Evolutionary conservation across 2,329 filamentous ascomycete species (phyloP), one percentile per base, ranked within the genome.

Genomic region (Aphanocladium album): DNA sequence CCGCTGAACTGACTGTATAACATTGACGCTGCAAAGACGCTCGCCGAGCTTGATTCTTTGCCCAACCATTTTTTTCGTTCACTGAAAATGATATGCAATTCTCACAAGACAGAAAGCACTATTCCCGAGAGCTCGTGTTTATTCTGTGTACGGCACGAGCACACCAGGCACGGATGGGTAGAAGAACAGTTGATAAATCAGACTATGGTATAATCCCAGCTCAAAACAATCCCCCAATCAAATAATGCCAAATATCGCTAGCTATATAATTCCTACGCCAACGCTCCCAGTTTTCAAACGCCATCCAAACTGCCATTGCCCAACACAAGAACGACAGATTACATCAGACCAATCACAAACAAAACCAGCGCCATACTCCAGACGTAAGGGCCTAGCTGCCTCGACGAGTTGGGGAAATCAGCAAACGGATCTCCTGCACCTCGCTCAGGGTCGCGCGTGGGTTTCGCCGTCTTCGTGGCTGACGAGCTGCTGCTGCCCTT

Each of bases 351-450:
- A 43, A 25, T 45, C 5, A 45, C 47, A 45, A 57, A 14, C 17
- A 59, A 30, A 45, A 45, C 23, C 12, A 41, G 2, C 1, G 52
- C 5, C 1, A 52, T 0, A 35, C 25, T 19, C 37, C n/a, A 51
- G 5, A 52, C n/a, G 19, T 14, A 52, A 0, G 23, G 27, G 2
- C 35, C 47, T 19, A 41, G 5, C 14, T 25, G 21, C 1, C n/a
- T 14, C 3, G 47, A 52, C n/a, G 47, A 45, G 17, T 35, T 51
- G 3, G 47, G 46, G 6, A 39, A 9, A 39, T 59, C 52, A 16
- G 47, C 56, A 59, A 59, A 59, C 45, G 55, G 55, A 30, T 57
- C 55, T 50, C 55, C 55, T 4, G 45, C 55, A 9, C 55, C 55
- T 17, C 19, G 33, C 21, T 57, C 55, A 9, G 55, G 55, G 23